Conservation (phyloP, 2,329 filamentous ascomycete genomes). For the Ophidiomyces ophidiicola region DNA sequence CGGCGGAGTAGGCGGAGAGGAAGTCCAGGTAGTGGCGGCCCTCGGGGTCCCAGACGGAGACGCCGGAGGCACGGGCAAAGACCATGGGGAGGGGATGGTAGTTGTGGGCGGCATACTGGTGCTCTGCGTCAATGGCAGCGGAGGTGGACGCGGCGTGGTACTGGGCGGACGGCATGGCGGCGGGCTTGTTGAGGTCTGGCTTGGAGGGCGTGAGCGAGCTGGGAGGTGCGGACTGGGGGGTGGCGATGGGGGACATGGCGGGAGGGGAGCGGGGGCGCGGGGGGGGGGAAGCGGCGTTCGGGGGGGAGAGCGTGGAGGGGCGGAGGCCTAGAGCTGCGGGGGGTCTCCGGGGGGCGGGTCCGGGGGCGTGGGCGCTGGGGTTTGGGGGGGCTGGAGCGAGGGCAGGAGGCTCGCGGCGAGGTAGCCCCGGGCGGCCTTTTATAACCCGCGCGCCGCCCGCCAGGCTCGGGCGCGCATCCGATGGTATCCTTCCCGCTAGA, state of each 20-base stretch:
- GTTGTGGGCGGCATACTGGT: constrained; percentile 87
- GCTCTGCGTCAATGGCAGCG: constrained; percentile 67
- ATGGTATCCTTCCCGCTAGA: constrained; percentile 12
- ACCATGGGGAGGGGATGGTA: constrained; percentile 95
- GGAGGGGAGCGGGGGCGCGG: background rate
- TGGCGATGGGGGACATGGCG: constrained; percentile 20
- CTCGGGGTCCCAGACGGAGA: constrained; percentile 93
- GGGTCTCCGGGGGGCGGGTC: too few relatives aligned
- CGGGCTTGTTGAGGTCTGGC: background rate
- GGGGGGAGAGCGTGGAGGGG: too few relatives aligned
- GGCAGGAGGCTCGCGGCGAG: too few relatives aligned
- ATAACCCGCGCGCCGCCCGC: background rate
- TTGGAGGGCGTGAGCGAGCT: background rate
- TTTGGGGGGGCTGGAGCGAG: background rate
- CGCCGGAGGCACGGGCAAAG: constrained; percentile 72
- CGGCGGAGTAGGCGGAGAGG: constrained; percentile 91
- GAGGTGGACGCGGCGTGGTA: constrained; percentile 69
- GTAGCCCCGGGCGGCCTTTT: too few relatives aligned
- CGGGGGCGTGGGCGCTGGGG: background rate
- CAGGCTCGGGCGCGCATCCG: constrained; percentile 1
- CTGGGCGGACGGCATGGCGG: constrained; percentile 16
- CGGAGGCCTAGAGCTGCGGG: too few relatives aligned
- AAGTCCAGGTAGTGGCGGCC: constrained; percentile 93
- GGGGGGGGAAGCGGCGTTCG: background rate
- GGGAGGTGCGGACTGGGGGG: constrained; percentile 2